Percentiles rank a stretch among this genome's conserved stretches.
phyloP scores from a whole-genome alignment of 202 grass and related monocot genomes.

The Saccharum hybrid region DNA sequence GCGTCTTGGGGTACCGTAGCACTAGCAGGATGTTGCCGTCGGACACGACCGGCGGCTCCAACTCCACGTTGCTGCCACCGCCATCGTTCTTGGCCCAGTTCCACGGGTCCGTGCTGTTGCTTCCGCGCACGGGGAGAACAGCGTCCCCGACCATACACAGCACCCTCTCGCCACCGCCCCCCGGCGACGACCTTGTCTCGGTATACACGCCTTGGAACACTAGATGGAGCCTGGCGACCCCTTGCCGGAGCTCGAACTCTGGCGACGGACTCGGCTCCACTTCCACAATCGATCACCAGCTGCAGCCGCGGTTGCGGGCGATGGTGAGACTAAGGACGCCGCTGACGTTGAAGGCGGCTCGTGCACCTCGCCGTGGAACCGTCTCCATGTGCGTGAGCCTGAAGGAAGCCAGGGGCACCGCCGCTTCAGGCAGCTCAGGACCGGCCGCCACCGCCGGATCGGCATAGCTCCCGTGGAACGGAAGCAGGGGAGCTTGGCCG shows the following conservation, averaged over 20 bases:
- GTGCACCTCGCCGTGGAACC: constrained; percentile 3
- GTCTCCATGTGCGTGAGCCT: constrained; percentile 42
- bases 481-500: constrained; percentile 57
- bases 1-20: constrained; percentile 37
- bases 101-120: too few relatives aligned
- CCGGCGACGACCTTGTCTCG: too few relatives aligned
- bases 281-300: too few relatives aligned
- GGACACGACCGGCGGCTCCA: constrained; percentile 43
- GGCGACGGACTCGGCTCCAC: too few relatives aligned
- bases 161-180: too few relatives aligned
- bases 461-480: constrained; percentile 35
- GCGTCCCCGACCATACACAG: too few relatives aligned
- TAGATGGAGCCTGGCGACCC: too few relatives aligned
- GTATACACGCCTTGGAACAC: too few relatives aligned
- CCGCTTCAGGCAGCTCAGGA: neutral
- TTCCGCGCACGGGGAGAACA: too few relatives aligned
- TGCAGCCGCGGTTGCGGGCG: neutral
- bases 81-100: too few relatives aligned
- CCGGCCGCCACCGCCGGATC: constrained; percentile 12
- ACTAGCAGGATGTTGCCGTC: constrained; percentile 62
- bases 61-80: neutral
- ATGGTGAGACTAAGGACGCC: constrained; percentile 13
- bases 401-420: constrained; percentile 54
- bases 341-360: constrained; percentile 53
- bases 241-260: too few relatives aligned